Evolutionary conservation across 2,329 filamentous ascomycete species (phyloP), one percentile per base, ranked within the genome.

Genomic region (Fusarium sp.): DNA sequence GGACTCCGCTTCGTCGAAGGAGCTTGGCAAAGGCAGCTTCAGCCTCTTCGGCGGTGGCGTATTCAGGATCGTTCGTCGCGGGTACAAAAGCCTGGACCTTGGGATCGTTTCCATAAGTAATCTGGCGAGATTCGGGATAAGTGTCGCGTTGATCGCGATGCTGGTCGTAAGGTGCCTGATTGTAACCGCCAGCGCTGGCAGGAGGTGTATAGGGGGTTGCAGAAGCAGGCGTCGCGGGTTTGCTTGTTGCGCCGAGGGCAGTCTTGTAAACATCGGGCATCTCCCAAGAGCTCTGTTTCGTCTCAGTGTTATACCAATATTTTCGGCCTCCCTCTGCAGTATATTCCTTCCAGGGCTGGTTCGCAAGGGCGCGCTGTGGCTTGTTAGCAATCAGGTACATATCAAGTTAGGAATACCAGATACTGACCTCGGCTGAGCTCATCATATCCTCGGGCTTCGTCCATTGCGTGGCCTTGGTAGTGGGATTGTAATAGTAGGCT

Each of bases 271-370:
- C 89, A 57, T 93, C 92, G 57, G 96, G 96, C 87, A 97, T 94
- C 76, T 94, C 92, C 96, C 96, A 99, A 31, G 92, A 93, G 79
- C 94, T 98, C 82, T 94, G 88, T 81, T 95, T 94, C 43, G 93
- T 94, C 80, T 97, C 92, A 33, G 91, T 92, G 80, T 99, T 96
- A 80, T 94, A 95, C 92, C 94, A 99, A 81, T 99, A 99, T 77
- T 95, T 93, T 74, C 91, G 90, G 46, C 95, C 96, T 69, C 93
- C 92, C 66, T 94, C 90, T 23, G 93, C 91, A 26, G 91, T 93
- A 77, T 97, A 96, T 80, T 97, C 93, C 76, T 95, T 96, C 94
- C 94, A 99, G 69, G 93, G 92, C 73, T 96, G 92, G 74, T 91
- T 91, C 50, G 91, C 86, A 47, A 97, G 86, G 56, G 93, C 93